Evolutionary conservation across 306 rosid genomes (phyloP).

Genomic region (Casuarina cunninghamiana): DNA sequence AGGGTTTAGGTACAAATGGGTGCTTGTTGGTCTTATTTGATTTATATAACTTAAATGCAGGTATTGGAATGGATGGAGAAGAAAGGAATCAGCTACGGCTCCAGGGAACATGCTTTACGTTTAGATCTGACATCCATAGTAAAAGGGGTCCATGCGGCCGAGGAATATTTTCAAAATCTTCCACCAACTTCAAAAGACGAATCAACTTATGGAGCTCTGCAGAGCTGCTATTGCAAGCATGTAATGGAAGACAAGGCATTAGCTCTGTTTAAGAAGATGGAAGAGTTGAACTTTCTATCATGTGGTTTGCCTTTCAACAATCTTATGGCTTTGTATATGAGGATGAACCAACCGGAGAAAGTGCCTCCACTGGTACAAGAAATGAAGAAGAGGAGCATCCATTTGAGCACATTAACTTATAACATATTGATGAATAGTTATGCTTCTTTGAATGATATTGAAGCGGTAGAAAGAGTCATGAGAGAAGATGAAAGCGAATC

Average conservation of each 20-base stretch:
- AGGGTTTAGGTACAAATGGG: not conserved
- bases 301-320: conserved; percentile 47
- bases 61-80: conserved; percentile 86
- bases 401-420: conserved; percentile 36
- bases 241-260: conserved; percentile 60
- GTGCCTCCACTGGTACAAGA: conserved; percentile 47
- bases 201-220: conserved; percentile 65
- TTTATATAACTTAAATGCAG: conserved; percentile 36
- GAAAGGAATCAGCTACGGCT: conserved; percentile 51
- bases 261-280: conserved; percentile 51
- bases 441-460: conserved; percentile 45
- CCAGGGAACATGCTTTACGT: conserved; percentile 49
- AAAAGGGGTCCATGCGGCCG: conserved; percentile 68
- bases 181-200: conserved; percentile 49
- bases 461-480: conserved; percentile 47
- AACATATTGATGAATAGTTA: conserved; percentile 78
- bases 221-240: conserved; percentile 71
- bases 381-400: conserved; percentile 63
- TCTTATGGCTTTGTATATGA: conserved; percentile 70
- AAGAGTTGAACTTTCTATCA: conserved; percentile 42
- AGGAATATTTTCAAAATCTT: conserved; percentile 52
- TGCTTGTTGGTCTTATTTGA: not conserved
- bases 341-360: conserved; percentile 53
- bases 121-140: conserved; percentile 67
- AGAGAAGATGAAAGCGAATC: conserved; percentile 28